Conservation (phyloP, 2,329 filamentous ascomycete genomes). For the Fusarium verrucosum region DNA sequence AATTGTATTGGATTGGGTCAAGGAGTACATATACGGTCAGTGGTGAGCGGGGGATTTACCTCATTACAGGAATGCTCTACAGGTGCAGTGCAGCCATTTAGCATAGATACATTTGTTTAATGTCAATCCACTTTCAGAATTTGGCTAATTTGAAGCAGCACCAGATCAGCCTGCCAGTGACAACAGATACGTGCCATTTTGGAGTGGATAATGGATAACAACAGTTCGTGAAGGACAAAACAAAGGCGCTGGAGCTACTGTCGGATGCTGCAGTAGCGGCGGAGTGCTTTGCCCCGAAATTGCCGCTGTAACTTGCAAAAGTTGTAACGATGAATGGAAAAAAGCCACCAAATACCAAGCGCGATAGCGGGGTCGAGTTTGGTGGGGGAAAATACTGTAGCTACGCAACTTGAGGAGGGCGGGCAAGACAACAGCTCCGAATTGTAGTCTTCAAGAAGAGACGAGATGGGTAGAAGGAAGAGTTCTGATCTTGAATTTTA, state of each 20-base stretch:
- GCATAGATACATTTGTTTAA: neutral
- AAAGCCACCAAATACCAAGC: constrained; percentile 23
- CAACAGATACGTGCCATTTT: constrained; percentile 15
- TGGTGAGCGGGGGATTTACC: constrained; percentile 10
- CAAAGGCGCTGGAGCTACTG: constrained; percentile 32
- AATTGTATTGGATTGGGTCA: constrained; percentile 22
- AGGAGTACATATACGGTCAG: constrained; percentile 16
- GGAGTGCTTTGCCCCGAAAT: constrained; percentile 42
- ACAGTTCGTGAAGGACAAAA: constrained; percentile 36
- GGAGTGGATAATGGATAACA: constrained; percentile 12
- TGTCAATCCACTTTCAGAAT: constrained; percentile 9
- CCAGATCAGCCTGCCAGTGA: too few species aligned
- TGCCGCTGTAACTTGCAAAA: constrained; percentile 28
- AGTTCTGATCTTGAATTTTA: neutral
- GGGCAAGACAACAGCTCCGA: constrained; percentile 17
- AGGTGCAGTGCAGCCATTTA: constrained; percentile 4
- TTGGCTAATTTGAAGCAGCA: constrained; percentile 24
- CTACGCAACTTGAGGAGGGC: constrained; percentile 28
- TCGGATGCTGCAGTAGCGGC: constrained; percentile 41
- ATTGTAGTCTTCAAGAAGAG: neutral
- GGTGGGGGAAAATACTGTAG: constrained; percentile 33
- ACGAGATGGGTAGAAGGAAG: neutral
- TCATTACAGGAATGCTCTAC: neutral
- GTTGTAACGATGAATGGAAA: constrained; percentile 12
- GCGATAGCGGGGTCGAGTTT: constrained; percentile 36